These are phyloP conservation scores for Sophora flavescens DNA, from an alignment of 306 rosid species.

Conservation along the genomic window DNA sequence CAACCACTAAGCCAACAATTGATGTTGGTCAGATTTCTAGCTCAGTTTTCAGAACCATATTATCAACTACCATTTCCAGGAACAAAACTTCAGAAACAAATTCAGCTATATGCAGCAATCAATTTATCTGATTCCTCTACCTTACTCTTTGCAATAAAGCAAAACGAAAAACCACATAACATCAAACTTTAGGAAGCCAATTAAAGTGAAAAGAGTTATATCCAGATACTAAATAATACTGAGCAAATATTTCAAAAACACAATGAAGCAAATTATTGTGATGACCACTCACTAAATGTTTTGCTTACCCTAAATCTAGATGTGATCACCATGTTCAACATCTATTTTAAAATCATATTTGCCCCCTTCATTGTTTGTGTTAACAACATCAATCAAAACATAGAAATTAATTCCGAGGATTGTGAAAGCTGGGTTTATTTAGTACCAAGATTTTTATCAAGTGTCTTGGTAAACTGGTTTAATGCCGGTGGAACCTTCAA, in stretches of 20 bases:
- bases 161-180: neutral
- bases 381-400: neutral
- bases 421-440: neutral
- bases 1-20: no score
- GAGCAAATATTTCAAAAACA: no score
- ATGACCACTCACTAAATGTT: neutral
- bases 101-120: neutral
- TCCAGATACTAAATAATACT: no score
- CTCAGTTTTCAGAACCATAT: no score
- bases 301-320: neutral
- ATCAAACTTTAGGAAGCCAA: neutral
- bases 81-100: neutral
- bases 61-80: neutral
- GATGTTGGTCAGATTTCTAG: no score
- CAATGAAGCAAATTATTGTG: no score
- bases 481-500: constrained; percentile 85
- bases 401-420: neutral
- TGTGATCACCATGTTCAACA: neutral
- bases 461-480: constrained; percentile 84
- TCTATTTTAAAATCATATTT: neutral
- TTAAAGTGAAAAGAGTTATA: neutral
- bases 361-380: no score
- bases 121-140: neutral
- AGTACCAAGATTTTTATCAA: constrained; percentile 78
- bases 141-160: no score